A percentile compares a stretch with the other conserved stretches of the same genome.
Conservation (phyloP, 257 asterid genomes). For the Perilla frutescens region DNA sequence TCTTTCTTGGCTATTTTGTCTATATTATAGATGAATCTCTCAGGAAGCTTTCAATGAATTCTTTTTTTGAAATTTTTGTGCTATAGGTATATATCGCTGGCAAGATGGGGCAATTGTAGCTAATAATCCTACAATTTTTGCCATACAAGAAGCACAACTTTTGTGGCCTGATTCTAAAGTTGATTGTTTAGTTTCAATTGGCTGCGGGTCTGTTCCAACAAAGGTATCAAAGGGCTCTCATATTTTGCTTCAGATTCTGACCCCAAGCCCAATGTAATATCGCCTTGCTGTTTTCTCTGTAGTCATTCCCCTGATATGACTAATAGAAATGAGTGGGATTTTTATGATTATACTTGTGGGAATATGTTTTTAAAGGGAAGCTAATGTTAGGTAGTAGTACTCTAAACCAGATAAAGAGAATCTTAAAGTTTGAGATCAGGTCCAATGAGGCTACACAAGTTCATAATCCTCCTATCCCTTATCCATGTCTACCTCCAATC, state of each 20-base stretch:
- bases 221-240: constrained; percentile 58
- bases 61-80: constrained; percentile 24
- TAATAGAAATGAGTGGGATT: constrained; percentile 1
- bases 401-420: constrained; percentile 12
- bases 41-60: constrained; percentile 28
- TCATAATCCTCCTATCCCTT: constrained; percentile 2
- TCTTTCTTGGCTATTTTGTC: constrained; percentile 26
- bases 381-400: constrained; percentile 3
- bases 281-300: constrained; percentile 24
- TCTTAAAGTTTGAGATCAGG: not conserved
- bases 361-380: constrained; percentile 20
- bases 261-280: constrained; percentile 14
- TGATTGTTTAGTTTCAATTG: constrained; percentile 96
- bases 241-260: constrained; percentile 9
- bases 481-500: not conserved
- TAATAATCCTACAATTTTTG: constrained; percentile 93
- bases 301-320: constrained; percentile 22
- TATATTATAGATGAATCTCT: constrained; percentile 31
- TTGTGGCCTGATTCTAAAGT: constrained; percentile 96
- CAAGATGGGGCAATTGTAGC: constrained; percentile 99
- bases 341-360: constrained; percentile 10
- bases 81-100: constrained; percentile 81
- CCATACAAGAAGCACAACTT: constrained; percentile 94
- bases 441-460: not conserved
- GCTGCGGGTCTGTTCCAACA: constrained; percentile 95